phyloP scores from a whole-genome alignment of 306 rosid species.

The Lupinus albus region DNA sequence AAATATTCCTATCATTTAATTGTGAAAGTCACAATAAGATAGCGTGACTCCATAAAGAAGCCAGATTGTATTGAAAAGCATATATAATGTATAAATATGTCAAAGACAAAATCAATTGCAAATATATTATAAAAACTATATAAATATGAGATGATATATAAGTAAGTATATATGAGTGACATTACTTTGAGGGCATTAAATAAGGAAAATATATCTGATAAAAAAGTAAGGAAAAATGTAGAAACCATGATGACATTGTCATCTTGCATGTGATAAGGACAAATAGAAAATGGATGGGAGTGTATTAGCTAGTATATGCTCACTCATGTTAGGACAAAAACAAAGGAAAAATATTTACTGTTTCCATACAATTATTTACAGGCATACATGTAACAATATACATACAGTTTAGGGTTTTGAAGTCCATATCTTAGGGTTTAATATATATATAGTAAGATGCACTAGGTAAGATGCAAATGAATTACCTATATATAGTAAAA shows the following conservation, averaged over 20 bases:
- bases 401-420: conserved; percentile 46
- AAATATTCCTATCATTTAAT: no score
- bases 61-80: no score
- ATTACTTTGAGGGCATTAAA: not conserved
- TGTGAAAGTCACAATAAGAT: no score
- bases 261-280: conserved; percentile 42
- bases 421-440: conserved; percentile 48
- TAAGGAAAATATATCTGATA: conserved; percentile 2
- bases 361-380: conserved; percentile 13
- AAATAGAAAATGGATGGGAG: conserved; percentile 23
- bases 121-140: no score
- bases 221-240: not conserved
- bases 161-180: not conserved
- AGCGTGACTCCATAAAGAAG: no score
- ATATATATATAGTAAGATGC: not conserved
- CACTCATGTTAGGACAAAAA: not conserved
- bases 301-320: conserved; percentile 31
- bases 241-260: conserved; percentile 39
- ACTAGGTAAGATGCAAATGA: not conserved
- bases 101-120: no score
- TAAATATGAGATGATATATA: no score
- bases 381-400: conserved; percentile 15
- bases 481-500: not conserved
- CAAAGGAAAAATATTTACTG: conserved; percentile 10
- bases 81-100: no score